Base-by-base conservation (phyloP, 805 yeast genomes). In the Candida andamanensis region DNA sequence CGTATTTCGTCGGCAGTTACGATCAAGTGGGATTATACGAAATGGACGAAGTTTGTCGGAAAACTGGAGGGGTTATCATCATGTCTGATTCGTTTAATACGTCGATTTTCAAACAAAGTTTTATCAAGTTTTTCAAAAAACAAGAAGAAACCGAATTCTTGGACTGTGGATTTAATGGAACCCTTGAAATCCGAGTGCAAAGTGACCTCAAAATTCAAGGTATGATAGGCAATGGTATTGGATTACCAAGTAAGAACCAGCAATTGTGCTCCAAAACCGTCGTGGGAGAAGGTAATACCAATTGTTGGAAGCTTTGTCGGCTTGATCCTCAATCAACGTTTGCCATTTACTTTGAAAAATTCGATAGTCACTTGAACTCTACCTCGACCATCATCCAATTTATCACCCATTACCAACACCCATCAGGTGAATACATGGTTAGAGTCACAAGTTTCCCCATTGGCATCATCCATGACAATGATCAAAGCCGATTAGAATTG, bases 11-110 rank as follows among this genome's bases (percentile, higher is more conserved):
- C 18, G 96, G 97, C 41, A 85, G 95, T 64, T 86, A 85, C 57
- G 97, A 89, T 63, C 97, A 89, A 69, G 81, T 87, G 37, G 97
- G 97, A 54, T 75, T 89, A 68, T 79, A 78, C 48, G 97, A 89
- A 65, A 89, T 89, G 97, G 83, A 86, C 61, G 69, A 80, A 37
- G 65, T 90, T 42, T 75, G 94, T 37, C 82, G 84, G 58, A 69
- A 75, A 46, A 87, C 96, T 6, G 97, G 97, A 42, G 97, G 97
- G 61, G 80, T 82, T 15, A 63, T 90, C 39, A 76, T 90, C 25
- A 75, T 89, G 48, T 74, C 95, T 3, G 97, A 89, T 65, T 87
- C 96, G 8, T 90, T 90, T 67, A 86, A 94, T 25, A 89, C 97
- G 10, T 80, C 96, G 6, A 87, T 89, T 46, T 89, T 89, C 72